Percentiles rank a stretch among this genome's conserved stretches.
Conservation (phyloP, 129 eudicot genomes). For the Flaveria ramosissima region DNA sequence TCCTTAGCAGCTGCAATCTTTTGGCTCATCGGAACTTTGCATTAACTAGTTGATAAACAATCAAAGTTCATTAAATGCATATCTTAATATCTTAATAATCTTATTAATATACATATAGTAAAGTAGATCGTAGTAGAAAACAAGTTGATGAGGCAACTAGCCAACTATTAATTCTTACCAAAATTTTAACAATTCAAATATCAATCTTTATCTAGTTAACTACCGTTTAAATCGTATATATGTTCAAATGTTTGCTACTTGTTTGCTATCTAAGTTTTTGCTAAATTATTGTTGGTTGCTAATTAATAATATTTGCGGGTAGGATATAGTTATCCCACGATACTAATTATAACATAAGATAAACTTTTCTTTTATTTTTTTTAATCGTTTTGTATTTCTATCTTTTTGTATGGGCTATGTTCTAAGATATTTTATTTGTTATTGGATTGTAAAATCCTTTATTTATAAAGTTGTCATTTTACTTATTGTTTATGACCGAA, state of each 20-base stretch:
- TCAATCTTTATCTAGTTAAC: background rate
- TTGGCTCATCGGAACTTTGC: constrained; percentile 8
- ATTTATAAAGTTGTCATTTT: too few species aligned
- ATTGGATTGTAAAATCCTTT: too few species aligned
- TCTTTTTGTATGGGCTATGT: too few species aligned
- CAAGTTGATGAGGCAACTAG: constrained; percentile 10
- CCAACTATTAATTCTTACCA: constrained; percentile 4
- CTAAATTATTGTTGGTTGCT: background rate
- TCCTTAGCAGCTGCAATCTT: constrained; percentile 7
- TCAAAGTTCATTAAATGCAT: background rate
- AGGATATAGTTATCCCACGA: too few species aligned
- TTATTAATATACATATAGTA: background rate
- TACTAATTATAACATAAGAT: too few species aligned
- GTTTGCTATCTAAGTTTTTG: background rate
- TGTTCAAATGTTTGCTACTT: background rate
- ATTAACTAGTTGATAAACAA: background rate
- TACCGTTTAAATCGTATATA: background rate
- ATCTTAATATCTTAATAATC: too few species aligned
- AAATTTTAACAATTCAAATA: constrained; percentile 2
- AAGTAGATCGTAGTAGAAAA: background rate
- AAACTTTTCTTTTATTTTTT: too few species aligned
- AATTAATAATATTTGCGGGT: too few species aligned
- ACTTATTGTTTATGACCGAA: too few species aligned
- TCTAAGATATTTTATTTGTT: too few species aligned
- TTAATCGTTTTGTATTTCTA: too few species aligned